These are phyloP conservation scores for Tricholoma bakamatsutake DNA, from an alignment of 768 basidiomycete genomes.

Conservation along the genomic window DNA sequence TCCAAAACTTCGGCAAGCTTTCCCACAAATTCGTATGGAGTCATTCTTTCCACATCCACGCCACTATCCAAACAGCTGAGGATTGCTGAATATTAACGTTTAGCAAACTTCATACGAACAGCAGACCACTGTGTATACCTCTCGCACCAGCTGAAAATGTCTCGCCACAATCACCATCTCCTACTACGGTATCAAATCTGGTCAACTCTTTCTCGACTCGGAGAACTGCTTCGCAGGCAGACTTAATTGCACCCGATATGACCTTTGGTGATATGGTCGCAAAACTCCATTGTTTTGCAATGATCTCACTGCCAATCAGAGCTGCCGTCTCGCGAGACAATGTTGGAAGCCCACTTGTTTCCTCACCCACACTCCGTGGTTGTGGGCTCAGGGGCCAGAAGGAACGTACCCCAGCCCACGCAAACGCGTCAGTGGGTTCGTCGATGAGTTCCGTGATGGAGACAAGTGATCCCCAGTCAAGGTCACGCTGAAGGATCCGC, in stretches of 20 bases:
- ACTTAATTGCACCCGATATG: slow-evolving; percentile 25
- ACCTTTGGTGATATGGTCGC: slow-evolving; percentile 2
- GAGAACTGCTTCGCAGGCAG: slow-evolving; percentile 39
- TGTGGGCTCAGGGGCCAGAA: slow-evolving; percentile 18
- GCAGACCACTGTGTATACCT: slow-evolving; percentile 14
- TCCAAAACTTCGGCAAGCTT: slow-evolving; percentile 38
- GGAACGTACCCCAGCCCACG: slow-evolving; percentile 32
- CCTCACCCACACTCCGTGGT: neutral
- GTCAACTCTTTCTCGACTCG: slow-evolving; percentile 47
- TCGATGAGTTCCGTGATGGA: slow-evolving; percentile 32
- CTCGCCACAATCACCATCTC: slow-evolving; percentile 60
- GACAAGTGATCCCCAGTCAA: slow-evolving; percentile 5
- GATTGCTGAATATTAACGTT: slow-evolving; percentile 19
- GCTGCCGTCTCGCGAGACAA: neutral
- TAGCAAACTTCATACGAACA: neutral
- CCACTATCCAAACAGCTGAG: slow-evolving; percentile 24
- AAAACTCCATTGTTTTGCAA: neutral
- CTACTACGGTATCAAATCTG: slow-evolving; percentile 51
- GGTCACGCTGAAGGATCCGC: slow-evolving; percentile 2
- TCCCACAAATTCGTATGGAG: slow-evolving; percentile 19
- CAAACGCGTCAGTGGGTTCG: slow-evolving; percentile 34
- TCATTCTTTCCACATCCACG: neutral
- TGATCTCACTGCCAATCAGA: neutral
- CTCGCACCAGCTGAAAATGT: slow-evolving; percentile 47
- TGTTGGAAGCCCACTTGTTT: neutral